Evolutionary conservation across 2,329 filamentous ascomycete genomes (phyloP).

Genomic region (Fusarium goolgardi): DNA sequence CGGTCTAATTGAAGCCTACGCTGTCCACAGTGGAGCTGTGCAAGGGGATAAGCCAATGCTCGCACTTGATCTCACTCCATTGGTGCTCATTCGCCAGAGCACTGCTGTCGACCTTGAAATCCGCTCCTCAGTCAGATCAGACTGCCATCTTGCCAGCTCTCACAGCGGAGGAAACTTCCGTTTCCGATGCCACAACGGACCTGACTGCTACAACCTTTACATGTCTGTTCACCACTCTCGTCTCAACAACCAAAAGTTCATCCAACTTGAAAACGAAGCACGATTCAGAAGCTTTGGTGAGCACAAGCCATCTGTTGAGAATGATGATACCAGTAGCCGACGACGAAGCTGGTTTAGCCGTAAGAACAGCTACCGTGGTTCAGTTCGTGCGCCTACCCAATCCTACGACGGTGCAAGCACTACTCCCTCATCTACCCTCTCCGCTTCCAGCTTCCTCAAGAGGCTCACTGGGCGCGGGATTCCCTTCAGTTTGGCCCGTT

Average conservation of each 20-base stretch:
- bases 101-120: conserved; percentile 95
- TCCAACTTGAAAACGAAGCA: conserved; percentile 72
- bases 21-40: conserved; percentile 52
- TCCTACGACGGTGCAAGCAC: conserved; percentile 82
- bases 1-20: conserved; percentile 69
- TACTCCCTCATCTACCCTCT: conserved; percentile 68
- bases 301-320: conserved; percentile 61
- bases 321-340: conserved; percentile 59
- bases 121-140: conserved; percentile 80
- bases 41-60: conserved; percentile 62
- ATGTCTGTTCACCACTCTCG: conserved; percentile 87
- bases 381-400: conserved; percentile 69
- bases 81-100: conserved; percentile 89
- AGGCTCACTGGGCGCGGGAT: conserved; percentile 78
- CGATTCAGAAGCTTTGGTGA: conserved; percentile 78
- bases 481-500: conserved; percentile 83
- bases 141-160: conserved; percentile 73
- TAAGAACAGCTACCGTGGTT: conserved; percentile 73
- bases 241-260: conserved; percentile 93
- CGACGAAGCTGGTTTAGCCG: conserved; percentile 70
- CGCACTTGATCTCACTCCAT: conserved; percentile 87
- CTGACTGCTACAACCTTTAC: conserved; percentile 86
- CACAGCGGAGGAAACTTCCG: conserved; percentile 82
- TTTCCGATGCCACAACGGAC: conserved; percentile 81
- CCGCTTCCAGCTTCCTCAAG: conserved; percentile 83